Base-by-base conservation (phyloP, 1,139 yeast species). In the Hansenula sp. region DNA sequence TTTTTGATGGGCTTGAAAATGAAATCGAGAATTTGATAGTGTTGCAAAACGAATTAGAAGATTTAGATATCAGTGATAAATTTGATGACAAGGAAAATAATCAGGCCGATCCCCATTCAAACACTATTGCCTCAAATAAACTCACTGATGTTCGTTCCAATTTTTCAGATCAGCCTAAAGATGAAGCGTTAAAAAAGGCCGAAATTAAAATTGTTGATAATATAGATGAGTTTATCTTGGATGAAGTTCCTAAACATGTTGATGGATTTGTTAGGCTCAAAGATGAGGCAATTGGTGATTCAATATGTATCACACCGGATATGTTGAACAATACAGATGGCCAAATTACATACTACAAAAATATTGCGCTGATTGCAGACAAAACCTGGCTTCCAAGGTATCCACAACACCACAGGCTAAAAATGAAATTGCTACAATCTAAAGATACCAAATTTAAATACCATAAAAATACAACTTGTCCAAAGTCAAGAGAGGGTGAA, bases 401-500 rank as follows among this genome's bases (percentile, higher is more conserved):
- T 3, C 50, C 47, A 27, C 57, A 53, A 20, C 39, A 45, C 25
- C 57, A 52, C 35, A 36, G 18, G 11, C 31, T 48, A 31, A 39
- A 36, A 14, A 40, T 24, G 29, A 28, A 39, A 5, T 13, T 33
- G 8, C 11, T 37, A 4, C 18, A 16, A 14, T 35, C 39, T n/a
- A 19, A 7, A 28, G 19, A 30, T 36, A 22, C 37, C 9, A 22
- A 34, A 1, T 39, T 33, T 32, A n/a, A 34, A 3, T 42, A 40
- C 38, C 27, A 26, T 27, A 29, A 35, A 14, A 39, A 45, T 27
- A 33, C 28, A 17, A 18, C 38, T n/a, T 39, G 41, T 40, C 53
- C 51, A 22, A 18, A 25, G 31, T 41, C 45, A 17, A 40, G 44
- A n/a, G 24, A 21, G n/a, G 3, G 16, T 8, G 32, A 33, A 14